Conservation (phyloP, 2,329 filamentous ascomycete species). For the Moelleriella libera region DNA sequence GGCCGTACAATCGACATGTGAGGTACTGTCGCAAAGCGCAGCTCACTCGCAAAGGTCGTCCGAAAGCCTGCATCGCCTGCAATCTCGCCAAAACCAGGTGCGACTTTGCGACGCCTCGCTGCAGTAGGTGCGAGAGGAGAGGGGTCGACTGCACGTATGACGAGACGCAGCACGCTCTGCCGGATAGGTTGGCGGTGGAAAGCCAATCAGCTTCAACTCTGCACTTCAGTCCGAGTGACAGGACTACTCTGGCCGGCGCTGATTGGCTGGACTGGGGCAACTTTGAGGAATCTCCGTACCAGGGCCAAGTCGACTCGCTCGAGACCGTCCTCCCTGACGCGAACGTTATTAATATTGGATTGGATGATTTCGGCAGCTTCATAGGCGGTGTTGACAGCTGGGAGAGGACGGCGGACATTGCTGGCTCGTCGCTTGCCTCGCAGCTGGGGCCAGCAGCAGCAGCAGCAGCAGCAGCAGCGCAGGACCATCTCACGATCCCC, state of each 20-base stretch:
- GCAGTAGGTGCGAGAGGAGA: conserved; percentile 8
- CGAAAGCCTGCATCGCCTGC: conserved; percentile 10
- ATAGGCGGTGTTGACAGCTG: not conserved
- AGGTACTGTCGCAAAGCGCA: conserved; percentile 12
- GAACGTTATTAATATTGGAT: not conserved
- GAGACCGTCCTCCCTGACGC: not conserved
- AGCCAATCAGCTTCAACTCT: too few species aligned
- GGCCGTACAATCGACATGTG: conserved; percentile 10
- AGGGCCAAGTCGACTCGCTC: not conserved
- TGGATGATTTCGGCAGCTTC: not conserved
- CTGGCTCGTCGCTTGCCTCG: not conserved
- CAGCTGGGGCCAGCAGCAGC: not conserved
- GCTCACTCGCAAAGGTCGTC: conserved; percentile 10
- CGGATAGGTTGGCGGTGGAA: too few species aligned
- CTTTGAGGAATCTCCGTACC: not conserved
- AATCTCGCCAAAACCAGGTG: conserved; percentile 11
- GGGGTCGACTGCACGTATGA: conserved; percentile 7
- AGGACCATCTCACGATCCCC: not conserved
- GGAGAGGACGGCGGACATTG: not conserved
- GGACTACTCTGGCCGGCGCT: too few species aligned
- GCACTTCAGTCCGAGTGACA: too few species aligned
- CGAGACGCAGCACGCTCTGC: not conserved
- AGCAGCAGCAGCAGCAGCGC: too few species aligned
- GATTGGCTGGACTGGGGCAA: not conserved
- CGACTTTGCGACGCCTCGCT: conserved; percentile 9